Base-by-base conservation (phyloP, 2,329 filamentous ascomycete genomes). In the Plectosphaerella sp. region DNA sequence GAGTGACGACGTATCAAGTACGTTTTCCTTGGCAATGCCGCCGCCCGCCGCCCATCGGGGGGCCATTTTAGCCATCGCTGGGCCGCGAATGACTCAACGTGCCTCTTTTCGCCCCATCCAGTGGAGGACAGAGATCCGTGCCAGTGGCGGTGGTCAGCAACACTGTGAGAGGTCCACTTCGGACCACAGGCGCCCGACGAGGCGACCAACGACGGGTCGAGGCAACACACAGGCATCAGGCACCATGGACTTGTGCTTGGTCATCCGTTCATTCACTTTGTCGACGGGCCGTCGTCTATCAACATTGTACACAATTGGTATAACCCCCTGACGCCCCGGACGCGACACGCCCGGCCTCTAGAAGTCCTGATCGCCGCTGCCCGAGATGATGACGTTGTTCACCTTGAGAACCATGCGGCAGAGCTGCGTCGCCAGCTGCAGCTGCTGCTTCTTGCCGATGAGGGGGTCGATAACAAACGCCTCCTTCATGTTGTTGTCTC, bases 391-490 rank as follows among this genome's bases (percentile, higher is more conserved):
- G 59, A 97, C 92, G 70, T 96, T 96, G 79, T 97, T 96, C 68
- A 92, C 85, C 84, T 96, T 97, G 62, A 97, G 80, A 60, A 97
- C 92, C 93, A 99, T 97, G 60, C 94, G 86, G 78, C 94, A 97
- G 61, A 99, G 78, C 77, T 99, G 94, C 49, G 95, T 99, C 33
- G 94, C 94, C 59, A 99, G 82, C 75, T 97, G 84, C 55, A 99
- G 82, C 75, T 99, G 94, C 76, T 97, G 92, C 73, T 90, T 89
- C 83, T 99, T 99, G 62, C 94, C 94, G 68, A 99, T 99, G 66
- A 99, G 77, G 50, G 94, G 95, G 68, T 99, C 94, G 67, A 99
- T 97, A 60, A 97, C 94, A 72, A 99, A 99, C 60, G 94, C 89
- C 62, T 96, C 86, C 76, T 88, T 92, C 94, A 99, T 99, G 74